Evolutionary conservation across 805 yeast genomes (phyloP).

Genomic region (Suhomyces xylopsoci): DNA sequence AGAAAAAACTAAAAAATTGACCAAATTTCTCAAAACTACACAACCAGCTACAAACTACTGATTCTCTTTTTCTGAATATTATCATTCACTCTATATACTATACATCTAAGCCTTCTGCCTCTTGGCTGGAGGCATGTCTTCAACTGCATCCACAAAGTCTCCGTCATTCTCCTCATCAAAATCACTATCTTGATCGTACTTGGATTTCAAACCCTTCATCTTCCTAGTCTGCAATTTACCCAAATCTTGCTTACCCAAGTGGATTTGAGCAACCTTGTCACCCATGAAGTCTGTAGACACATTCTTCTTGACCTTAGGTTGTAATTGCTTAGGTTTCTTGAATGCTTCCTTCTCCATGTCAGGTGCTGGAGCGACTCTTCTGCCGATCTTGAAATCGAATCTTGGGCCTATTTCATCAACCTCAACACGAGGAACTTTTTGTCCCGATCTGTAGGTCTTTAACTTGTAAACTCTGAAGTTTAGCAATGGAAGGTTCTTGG

Average conservation of each 20-base stretch:
- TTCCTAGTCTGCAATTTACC: conserved; percentile 90
- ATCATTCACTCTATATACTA: background rate
- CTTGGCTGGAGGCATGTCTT: conserved; percentile 12
- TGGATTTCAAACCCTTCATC: conserved; percentile 94
- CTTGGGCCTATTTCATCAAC: conserved; percentile 95
- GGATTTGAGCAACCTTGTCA: conserved; percentile 94
- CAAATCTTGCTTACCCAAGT: conserved; percentile 93
- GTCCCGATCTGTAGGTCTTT: conserved; percentile 77
- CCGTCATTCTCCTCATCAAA: conserved; percentile 50
- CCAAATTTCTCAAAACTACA: background rate
- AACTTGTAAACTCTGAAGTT: conserved; percentile 89
- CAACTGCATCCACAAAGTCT: conserved; percentile 16
- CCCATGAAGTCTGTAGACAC: conserved; percentile 86
- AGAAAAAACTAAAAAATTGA: too few relatives aligned
- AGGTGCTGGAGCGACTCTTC: conserved; percentile 76
- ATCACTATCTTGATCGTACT: conserved; percentile 73
- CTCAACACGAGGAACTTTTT: conserved; percentile 91
- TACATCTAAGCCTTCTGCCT: conserved; percentile 1
- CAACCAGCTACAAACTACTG: too few relatives aligned
- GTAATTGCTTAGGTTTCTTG: conserved; percentile 76
- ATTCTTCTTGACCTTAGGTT: conserved; percentile 82
- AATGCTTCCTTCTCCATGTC: conserved; percentile 89
- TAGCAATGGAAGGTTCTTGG: conserved; percentile 69
- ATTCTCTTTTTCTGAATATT: background rate
- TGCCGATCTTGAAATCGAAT: conserved; percentile 86